Base-by-base conservation (phyloP, 257 asterid species). In the Solanum pinnatisectum region DNA sequence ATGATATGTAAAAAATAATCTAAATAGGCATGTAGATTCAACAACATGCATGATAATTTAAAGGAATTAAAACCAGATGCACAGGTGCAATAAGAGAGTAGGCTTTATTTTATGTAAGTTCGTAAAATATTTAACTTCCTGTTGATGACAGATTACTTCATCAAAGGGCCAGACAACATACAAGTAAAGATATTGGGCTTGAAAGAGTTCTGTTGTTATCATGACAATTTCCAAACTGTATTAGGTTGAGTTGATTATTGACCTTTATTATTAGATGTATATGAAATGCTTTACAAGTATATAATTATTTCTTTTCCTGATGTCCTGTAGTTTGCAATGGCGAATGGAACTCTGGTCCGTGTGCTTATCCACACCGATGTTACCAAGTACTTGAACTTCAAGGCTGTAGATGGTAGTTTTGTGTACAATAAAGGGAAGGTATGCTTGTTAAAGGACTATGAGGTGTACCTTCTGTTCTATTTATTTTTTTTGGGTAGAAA, bases 361-460 rank as follows among this genome's bases (percentile, higher is more conserved):
- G 99, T 97, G 76, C 95, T 97, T 84, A 96, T 97, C 92, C 98
- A 96, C 90, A 93, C 99, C 27, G 93, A 94, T 84, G 99, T 97
- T 79, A 96, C 99, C 88, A 97, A 97, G 95, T 97, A 97, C 91
- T 95, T 97, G 83, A 94, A 96, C 95, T 97, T 97, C 94, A 97
- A 97, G 96, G 99, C 99, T 8, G 99, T 97, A 14, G 99, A 97
- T 89, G 99, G 99, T 84, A 95, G 99, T 90, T 97, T 96, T 71
- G 99, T 97, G 90, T 97, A 96, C 94, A 95, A 96, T 88, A 97
- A 97, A 90, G 98, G 98, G 87, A 97, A 97, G 98, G 99, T 96
- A 85, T 87, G 91, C 20, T 79, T 9, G 89, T 88, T 83, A 60
- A 76, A 78, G 70, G 37, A 49, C 70, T 49, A 82, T 82, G 42